Evolutionary conservation across 371 early-diverging fungal genomes (phyloP).

Genomic region (Apophysomyces sp.): DNA sequence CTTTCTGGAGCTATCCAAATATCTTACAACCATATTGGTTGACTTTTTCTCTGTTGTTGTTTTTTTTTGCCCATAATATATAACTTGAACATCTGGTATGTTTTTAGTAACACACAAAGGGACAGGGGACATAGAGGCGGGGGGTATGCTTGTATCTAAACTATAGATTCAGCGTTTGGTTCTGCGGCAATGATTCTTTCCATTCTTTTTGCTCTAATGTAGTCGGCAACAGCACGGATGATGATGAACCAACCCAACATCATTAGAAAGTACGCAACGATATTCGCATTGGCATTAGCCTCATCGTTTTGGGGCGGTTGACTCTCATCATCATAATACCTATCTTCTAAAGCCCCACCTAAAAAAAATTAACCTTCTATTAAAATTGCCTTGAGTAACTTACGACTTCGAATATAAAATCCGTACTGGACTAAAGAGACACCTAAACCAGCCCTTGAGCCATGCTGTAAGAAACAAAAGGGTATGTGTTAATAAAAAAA

Average conservation of each 20-base stretch:
- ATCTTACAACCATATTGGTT: background rate
- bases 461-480: too few species aligned
- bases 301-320: slow-evolving; percentile 13
- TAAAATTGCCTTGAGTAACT: background rate
- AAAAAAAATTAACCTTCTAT: background rate
- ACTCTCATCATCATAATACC: slow-evolving; percentile 12
- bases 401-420: slow-evolving; percentile 34
- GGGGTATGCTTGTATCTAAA: slow-evolving; percentile 10
- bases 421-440: slow-evolving; percentile 45
- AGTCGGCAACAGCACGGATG: slow-evolving; percentile 48
- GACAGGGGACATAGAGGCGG: background rate
- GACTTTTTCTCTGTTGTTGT: background rate
- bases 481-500: slow-evolving; percentile 6
- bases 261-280: slow-evolving; percentile 46
- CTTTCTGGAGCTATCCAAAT: background rate
- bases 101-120: background rate
- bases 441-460: slow-evolving; percentile 50
- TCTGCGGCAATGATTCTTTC: slow-evolving; percentile 43
- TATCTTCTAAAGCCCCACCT: slow-evolving; percentile 14
- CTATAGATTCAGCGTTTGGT: slow-evolving; percentile 25
- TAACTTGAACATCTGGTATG: background rate
- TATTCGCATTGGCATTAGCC: slow-evolving; percentile 14
- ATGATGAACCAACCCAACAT: slow-evolving; percentile 60
- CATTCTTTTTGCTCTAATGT: slow-evolving; percentile 49
- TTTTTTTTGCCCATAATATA: background rate